These are phyloP conservation scores for Aspergillus steynii DNA, from an alignment of 495 filamentous ascomycete genomes.

Conservation along the genomic window DNA sequence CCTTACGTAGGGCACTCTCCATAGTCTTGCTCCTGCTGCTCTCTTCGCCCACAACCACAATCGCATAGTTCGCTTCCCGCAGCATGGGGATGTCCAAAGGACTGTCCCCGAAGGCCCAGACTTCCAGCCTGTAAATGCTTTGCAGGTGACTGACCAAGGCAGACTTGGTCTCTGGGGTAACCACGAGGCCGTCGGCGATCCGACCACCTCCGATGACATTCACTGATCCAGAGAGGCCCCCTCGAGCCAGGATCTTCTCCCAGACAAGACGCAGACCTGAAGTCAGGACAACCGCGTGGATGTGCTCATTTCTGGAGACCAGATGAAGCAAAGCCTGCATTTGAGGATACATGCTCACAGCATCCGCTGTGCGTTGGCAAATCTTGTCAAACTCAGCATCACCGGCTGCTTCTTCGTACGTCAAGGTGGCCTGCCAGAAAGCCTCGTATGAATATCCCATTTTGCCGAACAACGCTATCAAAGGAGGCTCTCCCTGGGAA, in stretches of 20 bases:
- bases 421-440: constrained; percentile 56
- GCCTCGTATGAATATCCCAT: constrained; percentile 56
- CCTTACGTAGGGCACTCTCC: constrained; percentile 46
- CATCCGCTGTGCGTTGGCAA: constrained; percentile 48
- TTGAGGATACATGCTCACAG: constrained; percentile 50
- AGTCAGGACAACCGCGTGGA: constrained; percentile 57
- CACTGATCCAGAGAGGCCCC: constrained; percentile 36
- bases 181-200: constrained; percentile 45
- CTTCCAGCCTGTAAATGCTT: constrained; percentile 32
- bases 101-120: constrained; percentile 67
- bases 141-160: constrained; percentile 46
- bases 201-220: too few relatives aligned
- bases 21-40: constrained; percentile 54
- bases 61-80: too few relatives aligned
- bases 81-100: constrained; percentile 59
- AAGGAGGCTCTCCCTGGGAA: constrained; percentile 19
- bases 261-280: constrained; percentile 59
- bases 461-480: constrained; percentile 52
- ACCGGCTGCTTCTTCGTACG: constrained; percentile 52
- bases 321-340: constrained; percentile 45
- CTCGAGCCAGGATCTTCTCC: constrained; percentile 53
- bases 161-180: constrained; percentile 55
- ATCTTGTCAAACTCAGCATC: constrained; percentile 47
- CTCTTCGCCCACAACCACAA: constrained; percentile 58
- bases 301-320: constrained; percentile 33